Percentiles rank a stretch among this genome's conserved stretches.
phyloP scores from a whole-genome alignment of 1,139 yeast species.

The Suhomyces bribrorum region DNA sequence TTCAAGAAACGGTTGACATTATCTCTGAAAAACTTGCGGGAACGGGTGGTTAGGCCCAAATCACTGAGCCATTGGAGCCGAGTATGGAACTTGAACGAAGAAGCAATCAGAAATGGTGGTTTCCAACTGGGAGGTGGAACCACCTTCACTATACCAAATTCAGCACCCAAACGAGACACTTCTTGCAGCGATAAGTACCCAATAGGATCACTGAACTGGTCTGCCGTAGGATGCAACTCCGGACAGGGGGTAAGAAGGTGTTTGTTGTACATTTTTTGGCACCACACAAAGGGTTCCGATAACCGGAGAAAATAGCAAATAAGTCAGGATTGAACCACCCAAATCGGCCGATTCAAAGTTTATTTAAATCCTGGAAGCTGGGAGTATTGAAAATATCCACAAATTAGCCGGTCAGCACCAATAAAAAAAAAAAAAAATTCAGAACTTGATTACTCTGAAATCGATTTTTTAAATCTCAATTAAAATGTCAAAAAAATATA shows the following conservation, averaged over 20 bases:
- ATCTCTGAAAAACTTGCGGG: slow-evolving; percentile 59
- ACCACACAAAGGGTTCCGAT: slow-evolving; percentile 4
- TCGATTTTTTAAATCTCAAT: too few species aligned
- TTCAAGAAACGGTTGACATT: slow-evolving; percentile 59
- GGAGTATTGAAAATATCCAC: neutral
- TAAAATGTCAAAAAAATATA: too few species aligned
- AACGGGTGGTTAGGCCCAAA: slow-evolving; percentile 61
- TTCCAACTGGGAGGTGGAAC: slow-evolving; percentile 62
- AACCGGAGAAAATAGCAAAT: neutral
- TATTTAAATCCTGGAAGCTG: neutral
- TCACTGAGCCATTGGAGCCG: slow-evolving; percentile 65
- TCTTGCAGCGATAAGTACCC: slow-evolving; percentile 55
- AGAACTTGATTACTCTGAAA: too few species aligned
- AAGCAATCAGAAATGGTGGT: slow-evolving; percentile 52
- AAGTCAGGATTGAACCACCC: neutral
- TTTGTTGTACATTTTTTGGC: slow-evolving; percentile 25
- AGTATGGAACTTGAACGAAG: slow-evolving; percentile 61
- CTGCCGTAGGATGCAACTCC: slow-evolving; percentile 51
- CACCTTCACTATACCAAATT: slow-evolving; percentile 65
- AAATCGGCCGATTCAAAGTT: neutral
- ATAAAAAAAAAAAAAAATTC: too few species aligned
- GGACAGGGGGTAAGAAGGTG: slow-evolving; percentile 50
- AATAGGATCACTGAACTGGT: slow-evolving; percentile 64
- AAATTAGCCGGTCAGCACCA: too few species aligned
- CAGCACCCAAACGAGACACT: slow-evolving; percentile 52